Conservation (phyloP, 1,284 basidiomycete species). For the Malassezia pachydermatis region DNA sequence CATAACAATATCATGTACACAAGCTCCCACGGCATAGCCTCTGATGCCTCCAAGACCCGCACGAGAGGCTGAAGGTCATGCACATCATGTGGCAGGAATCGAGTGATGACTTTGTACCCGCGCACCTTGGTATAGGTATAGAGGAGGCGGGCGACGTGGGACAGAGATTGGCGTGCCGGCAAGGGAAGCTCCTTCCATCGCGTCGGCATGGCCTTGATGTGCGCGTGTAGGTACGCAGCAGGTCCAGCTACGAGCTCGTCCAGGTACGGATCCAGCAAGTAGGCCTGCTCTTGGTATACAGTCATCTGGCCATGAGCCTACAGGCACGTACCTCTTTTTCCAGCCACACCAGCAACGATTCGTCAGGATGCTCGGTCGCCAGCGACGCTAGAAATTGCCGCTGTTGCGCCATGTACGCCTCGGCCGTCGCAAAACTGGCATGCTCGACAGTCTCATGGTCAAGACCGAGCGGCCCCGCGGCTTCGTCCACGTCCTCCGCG, state of each 20-base stretch:
- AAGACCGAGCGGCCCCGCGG: too few species aligned
- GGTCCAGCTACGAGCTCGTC: constrained; percentile 70
- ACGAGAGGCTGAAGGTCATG: constrained; percentile 68
- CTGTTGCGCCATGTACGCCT: constrained; percentile 25
- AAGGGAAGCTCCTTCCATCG: not conserved
- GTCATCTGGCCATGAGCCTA: constrained; percentile 44
- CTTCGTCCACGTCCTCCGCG: not conserved
- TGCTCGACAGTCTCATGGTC: constrained; percentile 19
- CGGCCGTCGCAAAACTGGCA: constrained; percentile 23
- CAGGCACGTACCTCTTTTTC: constrained; percentile 6
- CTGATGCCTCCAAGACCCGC: constrained; percentile 52
- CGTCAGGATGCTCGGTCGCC: not conserved
- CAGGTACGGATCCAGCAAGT: constrained; percentile 91
- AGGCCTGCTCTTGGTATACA: constrained; percentile 75
- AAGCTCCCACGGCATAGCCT: constrained; percentile 58
- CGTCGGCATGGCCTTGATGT: not conserved
- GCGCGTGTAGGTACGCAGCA: constrained; percentile 50
- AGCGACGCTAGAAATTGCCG: constrained; percentile 6
- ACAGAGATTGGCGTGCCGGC: not conserved
- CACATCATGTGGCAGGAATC: constrained; percentile 83
- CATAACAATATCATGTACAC: constrained; percentile 78
- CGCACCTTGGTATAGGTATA: constrained; percentile 80
- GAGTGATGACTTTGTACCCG: constrained; percentile 76
- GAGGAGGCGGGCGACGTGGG: constrained; percentile 52
- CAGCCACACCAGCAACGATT: not conserved